Base-by-base conservation (phyloP, 2,329 filamentous ascomycete species). In the Xylaria sp. region DNA sequence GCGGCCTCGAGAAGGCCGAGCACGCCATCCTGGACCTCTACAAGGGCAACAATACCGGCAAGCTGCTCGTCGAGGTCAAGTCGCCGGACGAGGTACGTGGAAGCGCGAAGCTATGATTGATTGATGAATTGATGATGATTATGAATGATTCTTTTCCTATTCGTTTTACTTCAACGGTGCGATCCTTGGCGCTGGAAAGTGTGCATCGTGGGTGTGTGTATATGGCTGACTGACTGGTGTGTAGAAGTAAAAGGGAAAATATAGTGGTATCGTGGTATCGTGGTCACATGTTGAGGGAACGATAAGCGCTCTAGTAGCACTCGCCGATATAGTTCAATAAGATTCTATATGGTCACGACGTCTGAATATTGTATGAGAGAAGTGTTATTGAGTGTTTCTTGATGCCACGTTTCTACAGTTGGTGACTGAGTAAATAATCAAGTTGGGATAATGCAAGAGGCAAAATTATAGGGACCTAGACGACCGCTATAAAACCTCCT, bases 1-100 rank as follows among this genome's bases (percentile, higher is more conserved):
- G 91, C n/a, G 92, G 92, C 0, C 80, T 94, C 13, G 81, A 83
- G 67, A 84, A 84, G 43, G 90, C 91, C 1, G 90, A 92, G 66
- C 80, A 88, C 72, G 90, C 86, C 0, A 82, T 94, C 62, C 79
- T 88, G 13, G 85, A 88, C 68, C 79, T 94, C 65, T 94, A 90
- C 77, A 83, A 87, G 58, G 92, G 92, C 49, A 82, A 84, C 18
- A 94, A 94, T 78, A 93, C 86, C 10, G 92, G 92, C 81, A 86
- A 91, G 83, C 83, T 90, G 73, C 80, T 90, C 76, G 84, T 88
- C 28, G 85, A 88, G 78, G 77, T 87, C 62, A 87, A 87, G 78
- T 55, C 68, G 60, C 69, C 75, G 23, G 68, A 77, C 25, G 64
- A 75, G 73, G 75, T 74, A 54, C 66, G 71, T 62, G 66, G 64